Conservation (phyloP, 352 stramenopile species). For the Thalassiosira exigua region DNA sequence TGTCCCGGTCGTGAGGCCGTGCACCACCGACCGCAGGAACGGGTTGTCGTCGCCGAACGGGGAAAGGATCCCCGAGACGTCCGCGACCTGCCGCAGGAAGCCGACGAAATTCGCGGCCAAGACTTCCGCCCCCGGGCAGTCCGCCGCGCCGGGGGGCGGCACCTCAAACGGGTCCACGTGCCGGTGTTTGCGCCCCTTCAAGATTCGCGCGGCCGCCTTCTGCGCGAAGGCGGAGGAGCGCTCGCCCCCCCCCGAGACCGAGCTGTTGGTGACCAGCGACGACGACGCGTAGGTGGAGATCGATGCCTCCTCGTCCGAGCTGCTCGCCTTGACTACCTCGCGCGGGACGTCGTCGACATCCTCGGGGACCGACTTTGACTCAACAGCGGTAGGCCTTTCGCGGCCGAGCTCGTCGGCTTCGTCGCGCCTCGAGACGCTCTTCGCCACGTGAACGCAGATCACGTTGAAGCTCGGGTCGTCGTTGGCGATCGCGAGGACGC, state of each 20-base stretch:
- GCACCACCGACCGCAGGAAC: slow-evolving; percentile 57
- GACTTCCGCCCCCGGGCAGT: slow-evolving; percentile 30
- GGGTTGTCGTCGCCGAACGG: slow-evolving; percentile 68
- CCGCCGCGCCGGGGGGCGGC: slow-evolving; percentile 13
- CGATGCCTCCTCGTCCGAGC: not conserved
- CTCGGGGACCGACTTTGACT: no score
- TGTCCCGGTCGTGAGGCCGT: slow-evolving; percentile 48
- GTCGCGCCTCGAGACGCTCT: slow-evolving; percentile 35
- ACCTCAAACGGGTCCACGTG: slow-evolving; percentile 44
- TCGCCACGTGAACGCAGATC: slow-evolving; percentile 62
- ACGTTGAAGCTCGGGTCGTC: slow-evolving; percentile 72
- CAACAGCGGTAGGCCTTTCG: no score
- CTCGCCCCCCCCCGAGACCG: slow-evolving; percentile 16
- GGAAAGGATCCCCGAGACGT: slow-evolving; percentile 49
- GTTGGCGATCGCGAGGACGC: slow-evolving; percentile 52
- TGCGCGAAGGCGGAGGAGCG: no score
- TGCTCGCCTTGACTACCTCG: no score
- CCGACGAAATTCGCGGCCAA: slow-evolving; percentile 76
- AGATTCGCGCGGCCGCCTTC: no score
- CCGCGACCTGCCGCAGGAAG: slow-evolving; percentile 65
- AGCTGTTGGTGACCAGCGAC: slow-evolving; percentile 21
- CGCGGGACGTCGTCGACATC: no score
- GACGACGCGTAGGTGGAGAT: slow-evolving; percentile 44
- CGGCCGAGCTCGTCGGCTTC: not conserved
- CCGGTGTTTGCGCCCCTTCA: slow-evolving; percentile 34